Evolutionary conservation across 139 green algal genomes (phyloP).

Genomic region (Pseudopediastrum boryanum): DNA sequence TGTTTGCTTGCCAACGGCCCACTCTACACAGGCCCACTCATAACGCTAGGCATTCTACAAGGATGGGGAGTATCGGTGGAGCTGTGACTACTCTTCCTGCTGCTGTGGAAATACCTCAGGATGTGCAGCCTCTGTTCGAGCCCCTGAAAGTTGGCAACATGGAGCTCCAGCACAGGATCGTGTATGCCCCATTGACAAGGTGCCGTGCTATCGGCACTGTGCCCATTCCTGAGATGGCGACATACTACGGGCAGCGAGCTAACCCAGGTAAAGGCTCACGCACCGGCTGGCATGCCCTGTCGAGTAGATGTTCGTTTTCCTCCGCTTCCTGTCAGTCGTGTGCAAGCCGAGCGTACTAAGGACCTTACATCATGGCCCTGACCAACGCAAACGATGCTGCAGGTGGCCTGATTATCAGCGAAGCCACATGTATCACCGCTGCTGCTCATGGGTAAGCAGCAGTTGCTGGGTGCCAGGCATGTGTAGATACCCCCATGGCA

Average conservation of each 20-base stretch:
- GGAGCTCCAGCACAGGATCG: constrained; percentile 70
- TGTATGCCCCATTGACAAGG: constrained; percentile 79
- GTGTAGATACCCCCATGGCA: background rate
- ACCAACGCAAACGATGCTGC: constrained; percentile 52
- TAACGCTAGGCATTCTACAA: too few species aligned
- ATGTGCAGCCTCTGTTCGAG: constrained; percentile 46
- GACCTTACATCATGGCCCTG: constrained; percentile 49
- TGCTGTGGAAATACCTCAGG: background rate
- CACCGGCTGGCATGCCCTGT: background rate
- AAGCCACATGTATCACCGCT: constrained; percentile 59
- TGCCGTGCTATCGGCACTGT: constrained; percentile 61
- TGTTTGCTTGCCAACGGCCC: too few species aligned
- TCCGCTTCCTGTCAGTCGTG: too few species aligned
- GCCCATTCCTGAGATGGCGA: constrained; percentile 3
- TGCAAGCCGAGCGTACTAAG: too few species aligned
- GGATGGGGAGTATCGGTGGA: too few species aligned
- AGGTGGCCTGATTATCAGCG: constrained; percentile 71
- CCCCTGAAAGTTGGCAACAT: constrained; percentile 52
- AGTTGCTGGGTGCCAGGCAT: background rate
- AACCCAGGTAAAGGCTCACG: too few species aligned
- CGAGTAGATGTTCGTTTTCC: constrained; percentile 45
- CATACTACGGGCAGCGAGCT: constrained; percentile 25
- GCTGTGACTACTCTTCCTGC: too few species aligned
- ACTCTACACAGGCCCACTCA: too few species aligned
- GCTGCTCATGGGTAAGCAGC: constrained; percentile 49